Base-by-base conservation (phyloP, 768 basidiomycete species). In the Agaricus blazei region DNA sequence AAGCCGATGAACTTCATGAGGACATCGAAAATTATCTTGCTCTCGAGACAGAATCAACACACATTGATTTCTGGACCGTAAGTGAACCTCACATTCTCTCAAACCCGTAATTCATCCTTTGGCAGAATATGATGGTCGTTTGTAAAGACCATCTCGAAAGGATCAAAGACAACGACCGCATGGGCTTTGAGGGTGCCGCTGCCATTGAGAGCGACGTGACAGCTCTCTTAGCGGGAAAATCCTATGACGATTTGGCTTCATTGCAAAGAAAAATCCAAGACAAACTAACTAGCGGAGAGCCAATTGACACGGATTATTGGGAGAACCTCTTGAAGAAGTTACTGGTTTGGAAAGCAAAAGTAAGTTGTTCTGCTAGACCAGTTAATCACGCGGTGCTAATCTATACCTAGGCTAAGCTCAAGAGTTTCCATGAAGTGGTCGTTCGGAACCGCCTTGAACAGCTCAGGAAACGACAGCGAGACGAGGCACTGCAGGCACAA, bases 61-160 rank as follows among this genome's bases (percentile, higher is more conserved):
- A 95, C 67, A 81, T 97, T 55, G 96, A 99, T 61, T 99, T 98
- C 68, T 99, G 97, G 97, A 94, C 94, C 58, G 94, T 93, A 68
- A 55, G 82, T 66, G 40, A 11, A 29, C 41, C 58, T 53, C 12
- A 38, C 23, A 7, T 44, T 6, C 9, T n/a, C 23, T 3, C 4
- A 28, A 36, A 8, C n/a, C 24, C 23, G 14, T 12, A 19, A 14
- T 36, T 6, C 31, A 12, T 19, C 23, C 12, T 12, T 29, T 28
- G 24, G 4, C 63, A 97, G 91, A 90, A 97, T 63, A 97, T 99
- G 93, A 90, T 95, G 84, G 90, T 96, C 8, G 87, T 99, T 3
- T 97, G 93, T 70, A 91, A 93, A 63, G 89, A 96, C 67, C 85
- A 87, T 19, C 68, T 98, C 28, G 93, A 97, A 48, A 78, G 82